Percentiles rank a stretch among this genome's conserved stretches.
Conservation (phyloP, 768 basidiomycete species). For the Favolaschia claudopus region DNA sequence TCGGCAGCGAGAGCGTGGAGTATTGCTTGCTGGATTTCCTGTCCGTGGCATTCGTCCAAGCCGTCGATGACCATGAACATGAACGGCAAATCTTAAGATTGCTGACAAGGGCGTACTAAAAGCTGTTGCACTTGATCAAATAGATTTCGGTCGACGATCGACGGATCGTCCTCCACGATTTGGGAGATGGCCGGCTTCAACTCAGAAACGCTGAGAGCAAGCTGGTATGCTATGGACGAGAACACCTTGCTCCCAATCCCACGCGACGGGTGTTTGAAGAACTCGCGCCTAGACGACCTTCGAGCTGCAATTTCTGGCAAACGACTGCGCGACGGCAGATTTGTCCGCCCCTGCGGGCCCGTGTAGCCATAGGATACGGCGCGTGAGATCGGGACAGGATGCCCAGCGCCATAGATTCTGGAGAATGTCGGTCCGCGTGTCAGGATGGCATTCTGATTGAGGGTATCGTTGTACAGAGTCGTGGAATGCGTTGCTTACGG, state of each 20-base stretch:
- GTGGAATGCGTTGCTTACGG: background rate
- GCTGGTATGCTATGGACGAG: background rate
- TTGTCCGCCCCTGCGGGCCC: slow-evolving; percentile 1
- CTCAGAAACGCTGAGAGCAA: background rate
- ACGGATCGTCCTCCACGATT: background rate
- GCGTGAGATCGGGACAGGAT: too few species aligned
- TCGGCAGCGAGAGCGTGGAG: background rate
- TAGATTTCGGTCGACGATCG: background rate
- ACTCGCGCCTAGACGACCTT: background rate
- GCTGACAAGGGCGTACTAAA: background rate
- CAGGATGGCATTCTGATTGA: background rate
- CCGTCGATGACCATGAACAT: background rate
- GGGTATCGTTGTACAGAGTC: background rate
- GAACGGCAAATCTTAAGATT: too few species aligned
- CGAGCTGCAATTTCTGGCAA: background rate
- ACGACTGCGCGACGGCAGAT: background rate
- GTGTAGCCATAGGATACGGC: slow-evolving; percentile 2
- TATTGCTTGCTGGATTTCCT: background rate
- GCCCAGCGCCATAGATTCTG: background rate
- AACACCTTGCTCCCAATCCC: background rate
- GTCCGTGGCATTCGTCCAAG: background rate
- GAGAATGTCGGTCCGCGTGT: background rate
- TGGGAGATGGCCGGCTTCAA: background rate
- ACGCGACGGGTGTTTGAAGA: too few species aligned
- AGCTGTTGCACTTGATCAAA: background rate